phyloP scores from a whole-genome alignment of 192 early-diverging fungal species.

The Podochytrium sp. region DNA sequence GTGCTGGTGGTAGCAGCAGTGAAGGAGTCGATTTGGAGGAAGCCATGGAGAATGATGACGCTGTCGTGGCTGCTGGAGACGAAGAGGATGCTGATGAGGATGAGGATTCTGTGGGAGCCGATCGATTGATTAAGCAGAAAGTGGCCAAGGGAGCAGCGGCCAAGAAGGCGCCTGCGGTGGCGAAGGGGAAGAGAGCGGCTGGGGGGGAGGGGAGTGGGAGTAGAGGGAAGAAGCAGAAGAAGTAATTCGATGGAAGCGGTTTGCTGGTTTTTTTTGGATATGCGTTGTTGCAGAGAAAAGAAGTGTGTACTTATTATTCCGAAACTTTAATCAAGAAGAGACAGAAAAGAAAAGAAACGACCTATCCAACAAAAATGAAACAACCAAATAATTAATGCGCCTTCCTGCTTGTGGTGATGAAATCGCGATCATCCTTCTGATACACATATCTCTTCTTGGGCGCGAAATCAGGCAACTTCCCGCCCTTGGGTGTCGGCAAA shows the following conservation, averaged over 20 bases:
- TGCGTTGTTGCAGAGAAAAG: too few species aligned
- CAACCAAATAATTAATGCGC: slow-evolving; percentile 19
- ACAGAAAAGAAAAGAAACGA: too few species aligned
- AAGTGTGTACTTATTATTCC: too few species aligned
- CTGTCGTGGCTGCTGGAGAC: slow-evolving; percentile 33
- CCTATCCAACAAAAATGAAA: too few species aligned
- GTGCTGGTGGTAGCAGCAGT: not conserved
- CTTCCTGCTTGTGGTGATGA: slow-evolving; percentile 37
- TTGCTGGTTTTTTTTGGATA: too few species aligned
- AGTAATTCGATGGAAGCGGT: too few species aligned
- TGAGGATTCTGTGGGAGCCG: slow-evolving; percentile 58
- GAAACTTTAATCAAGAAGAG: too few species aligned
- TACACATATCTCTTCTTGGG: slow-evolving; percentile 41
- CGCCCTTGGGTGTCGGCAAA: not conserved
- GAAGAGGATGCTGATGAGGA: slow-evolving; percentile 60
- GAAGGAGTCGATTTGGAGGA: slow-evolving; percentile 62
- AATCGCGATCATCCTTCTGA: slow-evolving; percentile 51
- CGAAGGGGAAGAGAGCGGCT: slow-evolving; percentile 3
- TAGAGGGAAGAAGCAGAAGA: slow-evolving; percentile 26
- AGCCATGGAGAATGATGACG: slow-evolving; percentile 60
- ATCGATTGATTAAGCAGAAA: slow-evolving; percentile 45
- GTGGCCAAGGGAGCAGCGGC: not conserved
- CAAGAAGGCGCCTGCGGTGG: not conserved
- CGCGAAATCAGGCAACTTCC: slow-evolving; percentile 39
- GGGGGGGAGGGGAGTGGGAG: not conserved